A percentile compares a stretch with the other conserved stretches of the same genome.
phyloP scores from a whole-genome alignment of 768 basidiomycete genomes.

The Coprinellus micaceus region DNA sequence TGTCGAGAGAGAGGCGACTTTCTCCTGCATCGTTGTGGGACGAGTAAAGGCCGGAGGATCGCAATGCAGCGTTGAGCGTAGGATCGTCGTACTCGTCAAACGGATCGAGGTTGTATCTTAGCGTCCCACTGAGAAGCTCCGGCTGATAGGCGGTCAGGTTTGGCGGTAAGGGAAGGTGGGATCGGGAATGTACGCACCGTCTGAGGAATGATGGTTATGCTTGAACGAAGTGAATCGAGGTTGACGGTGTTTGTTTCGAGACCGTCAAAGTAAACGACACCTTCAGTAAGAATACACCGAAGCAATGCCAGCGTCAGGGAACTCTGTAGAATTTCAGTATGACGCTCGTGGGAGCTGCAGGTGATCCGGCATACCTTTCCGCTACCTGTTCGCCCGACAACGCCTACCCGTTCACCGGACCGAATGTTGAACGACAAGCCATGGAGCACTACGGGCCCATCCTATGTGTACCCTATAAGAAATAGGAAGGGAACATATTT shows the following conservation, averaged over 20 bases:
- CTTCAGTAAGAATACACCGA: conserved; percentile 50
- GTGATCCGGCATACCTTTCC: conserved; percentile 16
- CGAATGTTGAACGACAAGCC: conserved; percentile 48
- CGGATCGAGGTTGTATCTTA: conserved; percentile 60
- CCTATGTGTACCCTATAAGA: conserved; percentile 6
- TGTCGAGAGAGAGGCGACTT: conserved; percentile 45
- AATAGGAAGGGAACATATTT: conserved; percentile 18
- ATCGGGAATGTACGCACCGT: conserved; percentile 1
- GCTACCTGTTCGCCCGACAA: conserved; percentile 25
- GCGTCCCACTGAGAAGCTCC: conserved; percentile 52
- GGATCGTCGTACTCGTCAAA: conserved; percentile 52
- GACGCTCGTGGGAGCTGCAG: no score
- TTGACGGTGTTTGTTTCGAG: conserved; percentile 44
- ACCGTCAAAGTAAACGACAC: conserved; percentile 51
- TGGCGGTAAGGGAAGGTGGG: no score
- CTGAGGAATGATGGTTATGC: conserved; percentile 55
- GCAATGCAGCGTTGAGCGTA: conserved; percentile 32
- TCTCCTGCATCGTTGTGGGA: conserved; percentile 38
- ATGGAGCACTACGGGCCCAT: conserved; percentile 45
- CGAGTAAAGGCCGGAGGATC: conserved; percentile 35
- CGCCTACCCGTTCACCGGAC: conserved; percentile 55
- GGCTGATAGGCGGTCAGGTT: no score
- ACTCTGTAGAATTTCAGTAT: conserved; percentile 14
- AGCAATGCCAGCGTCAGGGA: conserved; percentile 42
- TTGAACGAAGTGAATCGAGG: conserved; percentile 49